Conservation (phyloP, 257 asterid species). For the Oldenlandia corymbosa region DNA sequence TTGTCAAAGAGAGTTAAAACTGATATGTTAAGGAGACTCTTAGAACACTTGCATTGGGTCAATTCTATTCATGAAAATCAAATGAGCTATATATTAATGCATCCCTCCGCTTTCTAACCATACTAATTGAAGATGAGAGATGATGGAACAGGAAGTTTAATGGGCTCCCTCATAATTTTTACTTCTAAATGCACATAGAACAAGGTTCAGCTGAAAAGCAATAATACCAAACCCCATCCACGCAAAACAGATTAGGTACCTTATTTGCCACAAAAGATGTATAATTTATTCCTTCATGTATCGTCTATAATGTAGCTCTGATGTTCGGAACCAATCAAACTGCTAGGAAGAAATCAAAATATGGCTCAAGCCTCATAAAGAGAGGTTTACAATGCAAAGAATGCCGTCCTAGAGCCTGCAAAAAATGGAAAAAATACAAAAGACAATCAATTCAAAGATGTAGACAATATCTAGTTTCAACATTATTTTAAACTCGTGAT, state of each 20-base stretch:
- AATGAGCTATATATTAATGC: background rate
- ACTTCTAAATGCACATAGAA: background rate
- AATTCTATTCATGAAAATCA: background rate
- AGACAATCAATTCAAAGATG: no score
- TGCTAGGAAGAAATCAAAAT: background rate
- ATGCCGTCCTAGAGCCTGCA: constrained; percentile 7
- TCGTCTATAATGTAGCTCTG: background rate
- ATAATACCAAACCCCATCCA: background rate
- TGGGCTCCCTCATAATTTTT: background rate
- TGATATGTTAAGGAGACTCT: background rate
- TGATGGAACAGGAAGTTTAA: background rate
- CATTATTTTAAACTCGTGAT: no score
- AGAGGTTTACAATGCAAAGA: background rate
- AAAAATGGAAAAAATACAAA: background rate
- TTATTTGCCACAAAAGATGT: background rate
- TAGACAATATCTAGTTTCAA: no score
- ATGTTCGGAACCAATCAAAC: background rate
- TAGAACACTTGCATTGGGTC: background rate
- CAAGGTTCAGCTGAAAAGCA: background rate
- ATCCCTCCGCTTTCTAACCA: background rate
- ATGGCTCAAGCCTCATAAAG: background rate
- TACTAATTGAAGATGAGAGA: background rate
- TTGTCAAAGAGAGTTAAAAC: background rate
- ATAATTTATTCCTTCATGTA: constrained; percentile 9
- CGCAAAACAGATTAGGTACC: constrained; percentile 2